Evolutionary conservation across 164 flowering plant genomes (phyloP), one percentile per base, ranked within the genome.

Genomic region (Dillenia turbinata): DNA sequence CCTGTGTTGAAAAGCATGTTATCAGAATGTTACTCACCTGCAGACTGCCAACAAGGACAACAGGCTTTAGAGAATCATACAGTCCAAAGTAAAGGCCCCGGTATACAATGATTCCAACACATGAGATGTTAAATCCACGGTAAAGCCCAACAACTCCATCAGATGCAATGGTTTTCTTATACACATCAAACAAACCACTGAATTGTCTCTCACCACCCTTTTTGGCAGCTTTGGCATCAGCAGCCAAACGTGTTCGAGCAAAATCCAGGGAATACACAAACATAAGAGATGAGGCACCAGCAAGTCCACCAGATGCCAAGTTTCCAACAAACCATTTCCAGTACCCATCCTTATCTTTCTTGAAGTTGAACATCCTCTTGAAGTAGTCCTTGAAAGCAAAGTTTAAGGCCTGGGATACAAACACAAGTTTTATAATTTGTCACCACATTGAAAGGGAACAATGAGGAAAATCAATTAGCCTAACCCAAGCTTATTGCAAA

Each of bases 341-440:
- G 79, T 82, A 83, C 12, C 81, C 82, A 68, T 74, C 86, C 54
- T 49, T 82, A 66, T 82, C 86, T 58, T 82, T 82, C 75, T 82
- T 82, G 62, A 76, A 78, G 78, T 78, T 74, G 65, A 82, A 82
- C 19, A 78, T 56, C 49, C 72, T 58, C 75, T 82, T 82, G 72
- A 82, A 82, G 77, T 79, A 82, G 71, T 82, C 86, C 69, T 80
- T 80, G 70, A 82, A 82, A 59, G 84, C 86, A 78, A 78, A 82
- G 69, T 82, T 79, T 64, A 82, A 57, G 45, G 84, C 84, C 84
- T 80, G 67, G 17, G 16, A 22, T n/a, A 19, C n/a, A 63, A 9
- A 44, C 44, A 22, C n/a, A 56, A 12, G 44, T 51, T 51, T 40
- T 33, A 33, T 44, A 12, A 52, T 52, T 52, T 53, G 59, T 52